A percentile compares a stretch with the other conserved stretches of the same genome.
Conservation (phyloP, 768 basidiomycete genomes). For the Lactarius sanguifluus region DNA sequence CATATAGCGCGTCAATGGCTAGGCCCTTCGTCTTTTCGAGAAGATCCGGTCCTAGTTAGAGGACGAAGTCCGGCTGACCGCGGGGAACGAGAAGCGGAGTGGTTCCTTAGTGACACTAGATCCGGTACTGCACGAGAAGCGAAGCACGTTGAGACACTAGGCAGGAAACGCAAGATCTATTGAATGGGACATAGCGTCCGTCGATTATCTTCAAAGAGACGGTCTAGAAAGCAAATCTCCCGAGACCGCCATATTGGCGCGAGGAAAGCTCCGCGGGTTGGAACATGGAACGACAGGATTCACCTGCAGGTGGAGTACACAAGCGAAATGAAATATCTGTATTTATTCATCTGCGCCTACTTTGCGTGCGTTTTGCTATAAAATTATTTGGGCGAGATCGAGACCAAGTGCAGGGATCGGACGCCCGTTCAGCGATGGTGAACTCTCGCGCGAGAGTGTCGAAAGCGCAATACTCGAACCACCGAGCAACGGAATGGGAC, state of each 20-base stretch:
- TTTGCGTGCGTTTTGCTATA: conserved; percentile 22
- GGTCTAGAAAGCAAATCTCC: conserved; percentile 26
- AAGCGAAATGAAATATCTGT: conserved; percentile 23
- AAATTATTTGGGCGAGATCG: conserved; percentile 15
- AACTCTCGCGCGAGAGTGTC: conserved; percentile 1
- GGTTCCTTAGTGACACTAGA: conserved; percentile 11
- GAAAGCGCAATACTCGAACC: conserved; percentile 5
- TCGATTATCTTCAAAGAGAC: conserved; percentile 21
- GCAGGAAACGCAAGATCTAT: conserved; percentile 19
- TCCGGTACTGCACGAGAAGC: conserved; percentile 22
- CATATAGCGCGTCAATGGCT: conserved; percentile 10
- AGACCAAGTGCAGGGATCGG: conserved; percentile 9
- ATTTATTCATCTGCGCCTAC: conserved; percentile 7
- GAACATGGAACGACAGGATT: conserved; percentile 10
- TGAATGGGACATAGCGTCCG: conserved; percentile 17
- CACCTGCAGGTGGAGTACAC: conserved; percentile 17
- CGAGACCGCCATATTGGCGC: conserved; percentile 23
- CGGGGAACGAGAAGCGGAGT: conserved; percentile 13
- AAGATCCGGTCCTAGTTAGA: conserved; percentile 14
- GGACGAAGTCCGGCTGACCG: conserved; percentile 22
- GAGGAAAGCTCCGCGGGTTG: conserved; percentile 20
- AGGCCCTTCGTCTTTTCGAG: conserved; percentile 18
- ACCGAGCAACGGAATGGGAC: conserved; percentile 9
- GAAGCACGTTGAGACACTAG: conserved; percentile 17
- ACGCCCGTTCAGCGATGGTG: conserved; percentile 18